Evolutionary conservation across 306 rosid genomes (phyloP).

Genomic region (Trifolium repens): DNA sequence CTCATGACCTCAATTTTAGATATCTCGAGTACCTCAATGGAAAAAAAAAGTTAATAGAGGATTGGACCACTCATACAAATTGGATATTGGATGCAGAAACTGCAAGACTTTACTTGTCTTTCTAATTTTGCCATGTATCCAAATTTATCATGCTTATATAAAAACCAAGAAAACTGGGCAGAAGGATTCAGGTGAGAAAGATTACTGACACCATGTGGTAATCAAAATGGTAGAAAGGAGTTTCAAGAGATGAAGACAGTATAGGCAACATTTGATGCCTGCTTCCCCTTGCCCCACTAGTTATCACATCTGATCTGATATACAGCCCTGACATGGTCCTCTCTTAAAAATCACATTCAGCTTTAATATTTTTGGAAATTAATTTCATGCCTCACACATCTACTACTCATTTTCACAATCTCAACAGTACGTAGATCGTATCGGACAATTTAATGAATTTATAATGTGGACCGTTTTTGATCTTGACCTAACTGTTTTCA

Average conservation of each 20-base stretch:
- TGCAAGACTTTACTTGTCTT: conserved; percentile 49
- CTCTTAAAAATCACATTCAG: conserved; percentile 1
- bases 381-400: neutral
- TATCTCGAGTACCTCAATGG: neutral
- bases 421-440: neutral
- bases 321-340: neutral
- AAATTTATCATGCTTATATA: conserved; percentile 41
- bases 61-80: conserved; percentile 56
- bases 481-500: no score
- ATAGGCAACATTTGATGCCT: conserved; percentile 46
- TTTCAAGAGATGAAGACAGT: conserved; percentile 49
- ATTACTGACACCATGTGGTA: conserved; percentile 58
- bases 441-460: neutral
- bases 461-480: neutral
- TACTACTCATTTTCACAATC: neutral
- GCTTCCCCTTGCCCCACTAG: conserved; percentile 40
- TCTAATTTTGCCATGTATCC: conserved; percentile 46
- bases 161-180: conserved; percentile 47
- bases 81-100: conserved; percentile 44
- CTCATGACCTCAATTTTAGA: conserved; percentile 28
- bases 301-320: conserved; percentile 40
- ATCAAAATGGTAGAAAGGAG: conserved; percentile 40
- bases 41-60: conserved; percentile 36
- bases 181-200: conserved; percentile 47
- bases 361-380: conserved; percentile 1